Evolutionary conservation across 129 eudicot genomes (phyloP).

Genomic region (Sambucus nigra): DNA sequence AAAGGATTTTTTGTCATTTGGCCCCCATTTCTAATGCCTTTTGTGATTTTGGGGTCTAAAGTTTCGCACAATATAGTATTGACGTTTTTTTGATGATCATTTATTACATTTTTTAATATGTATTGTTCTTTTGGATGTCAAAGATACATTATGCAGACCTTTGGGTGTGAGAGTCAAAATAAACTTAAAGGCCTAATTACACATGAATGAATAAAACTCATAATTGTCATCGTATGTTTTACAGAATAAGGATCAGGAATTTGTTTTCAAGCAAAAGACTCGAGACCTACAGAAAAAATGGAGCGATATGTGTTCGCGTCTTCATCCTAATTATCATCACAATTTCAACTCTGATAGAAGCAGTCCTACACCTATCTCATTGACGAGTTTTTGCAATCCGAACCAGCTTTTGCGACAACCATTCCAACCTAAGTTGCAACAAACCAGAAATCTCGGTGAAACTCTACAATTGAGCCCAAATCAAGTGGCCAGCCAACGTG

Average conservation of each 20-base stretch:
- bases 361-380: conserved; percentile 9
- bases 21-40: background rate
- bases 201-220: no score
- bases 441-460: conserved; percentile 32
- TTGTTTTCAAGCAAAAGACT: conserved; percentile 40
- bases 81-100: background rate
- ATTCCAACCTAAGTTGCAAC: conserved; percentile 25
- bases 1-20: background rate
- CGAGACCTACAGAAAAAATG: conserved; percentile 79
- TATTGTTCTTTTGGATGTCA: no score
- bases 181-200: background rate
- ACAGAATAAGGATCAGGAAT: conserved; percentile 54
- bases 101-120: background rate
- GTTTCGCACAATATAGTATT: no score
- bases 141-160: no score
- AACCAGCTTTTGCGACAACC: conserved; percentile 23
- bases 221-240: background rate
- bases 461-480: conserved; percentile 31
- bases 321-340: conserved; percentile 67
- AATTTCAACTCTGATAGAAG: conserved; percentile 28
- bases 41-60: no score
- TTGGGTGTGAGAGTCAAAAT: no score
- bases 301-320: conserved; percentile 59
- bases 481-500: conserved; percentile 9
- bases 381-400: conserved; percentile 46